Conservation (phyloP, 176 grass and related monocot genomes). For the Zoysia japonica region DNA sequence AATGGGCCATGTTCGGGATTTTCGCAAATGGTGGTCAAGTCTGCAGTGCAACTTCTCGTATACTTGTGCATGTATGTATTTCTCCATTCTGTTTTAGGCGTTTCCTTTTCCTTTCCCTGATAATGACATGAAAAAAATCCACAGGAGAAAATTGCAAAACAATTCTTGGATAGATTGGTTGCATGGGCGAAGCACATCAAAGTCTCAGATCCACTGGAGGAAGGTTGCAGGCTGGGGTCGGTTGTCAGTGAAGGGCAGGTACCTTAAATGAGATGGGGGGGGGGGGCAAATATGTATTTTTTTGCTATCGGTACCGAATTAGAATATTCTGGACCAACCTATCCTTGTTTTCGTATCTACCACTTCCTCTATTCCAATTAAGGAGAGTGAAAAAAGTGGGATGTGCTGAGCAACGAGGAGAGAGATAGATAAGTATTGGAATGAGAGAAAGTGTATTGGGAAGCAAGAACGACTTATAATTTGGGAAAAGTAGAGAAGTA, state of each 20-base stretch:
- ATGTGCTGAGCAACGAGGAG: too few species aligned
- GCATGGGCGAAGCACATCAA: slow-evolving; percentile 86
- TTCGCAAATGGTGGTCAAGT: slow-evolving; percentile 91
- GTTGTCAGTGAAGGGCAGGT: slow-evolving; percentile 94
- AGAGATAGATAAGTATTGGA: too few species aligned
- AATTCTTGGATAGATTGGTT: slow-evolving; percentile 78
- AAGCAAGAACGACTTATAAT: too few species aligned
- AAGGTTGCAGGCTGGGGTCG: slow-evolving; percentile 91
- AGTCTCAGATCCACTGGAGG: slow-evolving; percentile 86
- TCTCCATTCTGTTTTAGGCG: slow-evolving; percentile 25
- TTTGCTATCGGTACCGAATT: slow-evolving; percentile 11
- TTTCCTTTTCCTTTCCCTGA: not conserved
- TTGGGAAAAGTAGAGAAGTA: too few species aligned
- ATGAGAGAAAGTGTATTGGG: too few species aligned
- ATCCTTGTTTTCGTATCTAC: too few species aligned
- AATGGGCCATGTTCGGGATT: slow-evolving; percentile 87
- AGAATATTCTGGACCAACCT: not conserved
- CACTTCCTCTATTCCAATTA: too few species aligned
- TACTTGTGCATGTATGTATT: slow-evolving; percentile 82
- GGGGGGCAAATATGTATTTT: slow-evolving; percentile 18
- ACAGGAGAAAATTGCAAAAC: slow-evolving; percentile 78
- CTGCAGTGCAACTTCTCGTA: slow-evolving; percentile 96
- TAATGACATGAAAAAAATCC: slow-evolving; percentile 39
- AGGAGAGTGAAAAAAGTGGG: too few species aligned
- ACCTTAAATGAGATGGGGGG: slow-evolving; percentile 17